A percentile compares a stretch with the other conserved stretches of the same genome.
phyloP scores from a whole-genome alignment of 257 asterid genomes.

The Ocimum tenuiflorum region DNA sequence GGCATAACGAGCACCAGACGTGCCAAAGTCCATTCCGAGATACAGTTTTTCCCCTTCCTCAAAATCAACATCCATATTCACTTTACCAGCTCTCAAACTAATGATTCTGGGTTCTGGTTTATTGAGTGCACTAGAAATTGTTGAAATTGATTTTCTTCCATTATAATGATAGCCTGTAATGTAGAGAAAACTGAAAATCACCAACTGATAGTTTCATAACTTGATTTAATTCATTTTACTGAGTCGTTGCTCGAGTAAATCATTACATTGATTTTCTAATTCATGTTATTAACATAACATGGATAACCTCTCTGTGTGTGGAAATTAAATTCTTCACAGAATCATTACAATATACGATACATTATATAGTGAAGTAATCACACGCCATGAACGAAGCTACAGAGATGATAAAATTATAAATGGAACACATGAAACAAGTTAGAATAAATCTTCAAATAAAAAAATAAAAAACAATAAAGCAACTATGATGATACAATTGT shows the following conservation, averaged over 20 bases:
- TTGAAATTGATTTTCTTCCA: slow-evolving; percentile 20
- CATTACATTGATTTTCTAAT: not conserved
- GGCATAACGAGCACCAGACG: slow-evolving; percentile 86
- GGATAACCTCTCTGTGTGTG: not conserved
- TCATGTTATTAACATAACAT: not conserved
- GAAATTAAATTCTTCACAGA: not conserved
- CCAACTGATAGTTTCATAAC: not conserved
- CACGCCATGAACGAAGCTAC: not conserved
- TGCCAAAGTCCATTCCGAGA: slow-evolving; percentile 94
- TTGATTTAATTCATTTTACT: not conserved
- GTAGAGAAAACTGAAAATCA: not conserved
- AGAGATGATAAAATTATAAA: not conserved
- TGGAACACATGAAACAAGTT: not conserved
- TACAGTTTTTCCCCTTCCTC: slow-evolving; percentile 44
- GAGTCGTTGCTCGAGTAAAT: not conserved
- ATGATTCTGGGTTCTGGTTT: slow-evolving; percentile 25
- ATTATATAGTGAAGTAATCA: not conserved
- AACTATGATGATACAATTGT: not conserved
- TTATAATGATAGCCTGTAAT: slow-evolving; percentile 12
- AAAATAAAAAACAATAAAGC: not conserved
- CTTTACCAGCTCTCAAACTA: slow-evolving; percentile 24
- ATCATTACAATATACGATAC: not conserved
- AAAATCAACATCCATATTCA: slow-evolving; percentile 19
- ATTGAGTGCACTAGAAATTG: slow-evolving; percentile 2
- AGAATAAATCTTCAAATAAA: not conserved